A percentile compares a stretch with the other conserved stretches of the same genome.
phyloP scores from a whole-genome alignment of 2,329 filamentous ascomycete species.

The Botrytis fabae region DNA sequence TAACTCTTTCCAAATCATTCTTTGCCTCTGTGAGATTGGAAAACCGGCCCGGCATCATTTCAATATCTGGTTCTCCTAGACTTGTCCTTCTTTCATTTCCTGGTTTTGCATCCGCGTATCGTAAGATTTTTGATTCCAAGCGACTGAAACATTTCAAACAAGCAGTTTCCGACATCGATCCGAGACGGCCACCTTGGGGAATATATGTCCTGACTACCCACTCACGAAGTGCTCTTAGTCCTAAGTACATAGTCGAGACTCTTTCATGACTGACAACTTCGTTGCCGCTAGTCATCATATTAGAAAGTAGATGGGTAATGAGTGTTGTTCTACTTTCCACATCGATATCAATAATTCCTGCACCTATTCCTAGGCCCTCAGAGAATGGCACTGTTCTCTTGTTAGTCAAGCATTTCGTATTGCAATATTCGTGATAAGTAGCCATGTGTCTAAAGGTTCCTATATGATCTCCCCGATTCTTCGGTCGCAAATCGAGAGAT shows the following conservation, averaged over 20 bases:
- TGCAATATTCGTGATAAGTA: constrained; percentile 32
- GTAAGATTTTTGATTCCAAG: not conserved
- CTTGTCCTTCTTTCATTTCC: not conserved
- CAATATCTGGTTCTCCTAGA: constrained; percentile 27
- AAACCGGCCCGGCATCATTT: constrained; percentile 32
- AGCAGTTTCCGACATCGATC: constrained; percentile 1
- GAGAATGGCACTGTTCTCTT: constrained; percentile 15
- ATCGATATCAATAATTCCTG: constrained; percentile 2
- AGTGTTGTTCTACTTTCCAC: constrained; percentile 18
- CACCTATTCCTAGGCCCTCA: not conserved
- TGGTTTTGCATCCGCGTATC: not conserved
- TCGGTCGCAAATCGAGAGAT: constrained; percentile 21
- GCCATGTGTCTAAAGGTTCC: constrained; percentile 31
- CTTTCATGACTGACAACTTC: constrained; percentile 4
- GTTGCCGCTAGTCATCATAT: not conserved
- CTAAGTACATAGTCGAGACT: constrained; percentile 13
- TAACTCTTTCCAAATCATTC: constrained; percentile 29
- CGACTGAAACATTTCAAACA: constrained; percentile 2
- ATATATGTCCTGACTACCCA: constrained; percentile 9
- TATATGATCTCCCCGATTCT: constrained; percentile 26
- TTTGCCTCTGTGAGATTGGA: constrained; percentile 27
- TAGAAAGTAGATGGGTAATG: constrained; percentile 16
- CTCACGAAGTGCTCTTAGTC: not conserved
- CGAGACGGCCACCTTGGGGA: constrained; percentile 11
- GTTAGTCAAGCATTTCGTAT: constrained; percentile 28